Base-by-base conservation (phyloP, 2,329 filamentous ascomycete genomes). In the Claviceps sp. region DNA sequence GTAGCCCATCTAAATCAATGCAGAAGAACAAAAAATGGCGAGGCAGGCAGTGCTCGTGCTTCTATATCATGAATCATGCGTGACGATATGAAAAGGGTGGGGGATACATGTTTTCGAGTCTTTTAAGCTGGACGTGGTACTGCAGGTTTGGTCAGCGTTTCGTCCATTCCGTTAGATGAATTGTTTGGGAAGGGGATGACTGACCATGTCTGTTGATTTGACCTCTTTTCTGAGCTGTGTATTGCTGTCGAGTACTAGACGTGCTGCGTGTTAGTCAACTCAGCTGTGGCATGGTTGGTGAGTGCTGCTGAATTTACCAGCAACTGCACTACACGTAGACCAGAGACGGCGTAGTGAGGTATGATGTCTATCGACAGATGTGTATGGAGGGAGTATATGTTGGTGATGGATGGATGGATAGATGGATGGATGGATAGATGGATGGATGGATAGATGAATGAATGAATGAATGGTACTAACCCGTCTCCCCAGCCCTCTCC, bases 201-300 rank as follows among this genome's bases (percentile, higher is more conserved):
- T 54, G 56, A 69, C 68, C 60, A 67, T 60, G 52, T 62, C 58
- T 16, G 66, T 51, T 17, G 59, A 57, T 53, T 67, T 63, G 3
- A 59, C 58, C 43, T 60, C 61, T 23, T 57, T 57, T 48, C 58
- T 58, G 34, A 68, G 60, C 47, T 64, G 60, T 16, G 68, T 58
- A 50, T 69, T 64, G n/a, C 65, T 56, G 39, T 66, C 62, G 49
- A 69, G 68, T 16, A 60, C 68, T 70, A 39, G 3, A 36, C 4
- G n/a, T 16, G 22, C 20, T 9, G n/a, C 14, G 5, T 39, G 52
- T 54, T 14, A 51, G 49, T 34, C 29, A 34, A 34, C 9, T 34
- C 29, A 34, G n/a, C n/a, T n/a, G n/a, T n/a, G n/a, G 29, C 29
- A 34, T 23, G 29, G 1, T 14, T 48, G 37, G 14, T 40, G 43